Evolutionary conservation across 768 basidiomycete genomes (phyloP), one percentile per base, ranked within the genome.

Genomic region (Amanita brunnescens): DNA sequence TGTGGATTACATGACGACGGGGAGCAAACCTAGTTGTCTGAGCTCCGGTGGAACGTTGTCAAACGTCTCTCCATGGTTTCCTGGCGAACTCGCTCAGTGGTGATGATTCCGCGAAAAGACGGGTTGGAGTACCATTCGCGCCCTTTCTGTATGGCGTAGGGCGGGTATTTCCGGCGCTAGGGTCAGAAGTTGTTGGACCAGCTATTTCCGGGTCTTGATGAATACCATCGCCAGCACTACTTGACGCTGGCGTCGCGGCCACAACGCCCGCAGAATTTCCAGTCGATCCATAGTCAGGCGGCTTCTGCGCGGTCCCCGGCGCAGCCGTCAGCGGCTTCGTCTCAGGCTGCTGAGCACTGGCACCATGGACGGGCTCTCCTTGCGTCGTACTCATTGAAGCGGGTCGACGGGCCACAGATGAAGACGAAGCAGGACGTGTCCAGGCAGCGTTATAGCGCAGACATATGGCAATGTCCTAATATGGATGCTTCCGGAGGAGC

Each of bases 21-120:
- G 34, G 23, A 4, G 57, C 70, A 5, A 21, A 81, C 81, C 80
- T 10, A 83, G 63, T 54, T 74, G 72, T 29, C 79, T 68, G 58
- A 73, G 79, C 8, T 61, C 61, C 8, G 66, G 63, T 1, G 79
- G 79, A 12, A 77, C 70, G 44, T 77, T 67, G 49, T 79, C 77
- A 13, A 69, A 70, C 2, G 60, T 56, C 57, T 74, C 74, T 24
- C 72, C 73, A 34, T 59, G 46, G 30, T 38, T 40, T 38, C 53
- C 59, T 58, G 35, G 9, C 16, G 18, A 18, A 12, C 12, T 12
- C 39, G 21, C 18, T 40, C 37, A 38, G 13, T 16, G 16, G 37
- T 38, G 7, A 10, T 38, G 20, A 5, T 18, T 6, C 20, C n/a
- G n/a, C 7, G 7, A 9, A 38, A 6, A 9, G 20, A 18, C 1